Evolutionary conservation across 306 rosid species (phyloP).

Genomic region (Quercus wislizeni): DNA sequence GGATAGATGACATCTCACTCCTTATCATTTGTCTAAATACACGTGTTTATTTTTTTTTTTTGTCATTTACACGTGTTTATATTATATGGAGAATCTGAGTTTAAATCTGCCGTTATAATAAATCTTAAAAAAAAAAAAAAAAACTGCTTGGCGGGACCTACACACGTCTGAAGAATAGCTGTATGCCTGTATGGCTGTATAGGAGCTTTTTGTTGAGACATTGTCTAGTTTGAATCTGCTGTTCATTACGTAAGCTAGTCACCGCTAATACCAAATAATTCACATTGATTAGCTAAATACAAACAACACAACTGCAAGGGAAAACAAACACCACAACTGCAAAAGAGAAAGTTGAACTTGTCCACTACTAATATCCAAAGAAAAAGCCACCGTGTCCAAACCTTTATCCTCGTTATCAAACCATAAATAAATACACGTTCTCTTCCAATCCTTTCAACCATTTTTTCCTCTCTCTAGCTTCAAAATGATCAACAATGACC

Average conservation of each 20-base stretch:
- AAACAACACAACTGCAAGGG: background rate
- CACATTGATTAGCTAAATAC: slow-evolving; percentile 3
- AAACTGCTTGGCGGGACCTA: background rate
- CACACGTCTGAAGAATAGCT: background rate
- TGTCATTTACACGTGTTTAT: no score
- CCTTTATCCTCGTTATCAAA: no score
- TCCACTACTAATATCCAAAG: background rate
- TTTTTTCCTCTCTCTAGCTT: background rate
- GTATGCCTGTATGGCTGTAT: no score
- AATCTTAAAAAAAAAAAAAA: no score
- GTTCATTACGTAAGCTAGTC: no score
- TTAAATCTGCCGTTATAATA: no score
- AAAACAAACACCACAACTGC: background rate
- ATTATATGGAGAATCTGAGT: rapidly evolving
- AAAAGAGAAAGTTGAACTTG: background rate
- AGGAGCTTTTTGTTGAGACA: no score
- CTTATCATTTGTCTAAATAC: no score
- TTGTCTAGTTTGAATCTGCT: no score
- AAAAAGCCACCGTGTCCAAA: no score
- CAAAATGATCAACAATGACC: slow-evolving; percentile 26
- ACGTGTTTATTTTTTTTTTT: no score
- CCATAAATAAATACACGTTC: background rate
- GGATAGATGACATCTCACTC: no score
- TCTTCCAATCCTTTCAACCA: background rate
- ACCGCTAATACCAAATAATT: background rate